A percentile compares a stretch with the other conserved stretches of the same genome.
phyloP scores from a whole-genome alignment of 106 monocot genomes.

The Triglochin maritima region DNA sequence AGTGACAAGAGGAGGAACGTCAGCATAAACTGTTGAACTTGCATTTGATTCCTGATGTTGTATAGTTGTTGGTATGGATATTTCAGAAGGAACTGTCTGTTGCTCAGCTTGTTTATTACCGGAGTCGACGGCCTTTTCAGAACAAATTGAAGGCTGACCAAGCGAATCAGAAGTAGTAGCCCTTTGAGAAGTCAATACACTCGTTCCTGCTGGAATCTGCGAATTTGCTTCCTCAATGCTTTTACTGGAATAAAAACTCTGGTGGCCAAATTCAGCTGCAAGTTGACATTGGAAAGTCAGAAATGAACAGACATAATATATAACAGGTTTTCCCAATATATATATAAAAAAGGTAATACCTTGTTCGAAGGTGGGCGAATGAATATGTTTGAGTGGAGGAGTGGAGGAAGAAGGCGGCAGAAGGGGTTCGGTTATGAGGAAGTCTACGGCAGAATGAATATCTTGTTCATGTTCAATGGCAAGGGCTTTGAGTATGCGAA shows the following conservation, averaged over 20 bases:
- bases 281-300: neutral
- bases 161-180: neutral
- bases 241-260: neutral
- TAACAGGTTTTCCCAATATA: neutral
- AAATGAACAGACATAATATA: neutral
- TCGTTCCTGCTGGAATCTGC: neutral
- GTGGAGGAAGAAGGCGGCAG: slow-evolving; percentile 1
- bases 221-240: neutral
- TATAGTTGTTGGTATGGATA: neutral
- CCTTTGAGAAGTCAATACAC: neutral
- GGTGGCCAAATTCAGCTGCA: neutral
- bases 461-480: slow-evolving; percentile 15
- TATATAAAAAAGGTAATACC: neutral
- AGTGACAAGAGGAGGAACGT: neutral
- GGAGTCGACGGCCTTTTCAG: neutral
- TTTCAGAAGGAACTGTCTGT: neutral
- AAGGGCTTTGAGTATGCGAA: slow-evolving; percentile 20
- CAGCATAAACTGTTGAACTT: too few relatives aligned
- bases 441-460: slow-evolving; percentile 17
- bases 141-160: neutral
- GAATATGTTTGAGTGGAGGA: neutral
- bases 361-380: neutral
- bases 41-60: neutral
- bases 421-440: slow-evolving; percentile 16
- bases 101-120: neutral